Evolutionary conservation across 2,329 filamentous ascomycete genomes (phyloP).

Genomic region (Colletotrichum sansevieriae): DNA sequence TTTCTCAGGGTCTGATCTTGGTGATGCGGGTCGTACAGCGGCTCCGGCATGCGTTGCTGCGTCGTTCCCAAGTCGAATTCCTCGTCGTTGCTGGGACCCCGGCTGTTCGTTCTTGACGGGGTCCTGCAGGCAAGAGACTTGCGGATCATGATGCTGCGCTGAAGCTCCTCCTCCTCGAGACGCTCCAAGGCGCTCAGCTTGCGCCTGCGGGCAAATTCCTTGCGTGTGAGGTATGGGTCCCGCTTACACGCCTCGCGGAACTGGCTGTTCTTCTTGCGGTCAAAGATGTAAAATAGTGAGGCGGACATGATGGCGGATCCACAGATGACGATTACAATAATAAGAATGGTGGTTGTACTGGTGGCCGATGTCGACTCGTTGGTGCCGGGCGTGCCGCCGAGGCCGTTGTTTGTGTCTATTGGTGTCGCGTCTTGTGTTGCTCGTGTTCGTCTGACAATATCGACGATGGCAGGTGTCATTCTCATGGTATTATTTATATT

Average conservation of each 20-base stretch:
- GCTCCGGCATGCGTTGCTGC: slow-evolving; percentile 14
- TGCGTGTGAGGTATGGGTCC: slow-evolving; percentile 46
- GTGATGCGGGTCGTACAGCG: slow-evolving; percentile 1
- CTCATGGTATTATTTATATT: slow-evolving; percentile 32
- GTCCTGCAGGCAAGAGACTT: slow-evolving; percentile 54
- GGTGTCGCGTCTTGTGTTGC: slow-evolving; percentile 9
- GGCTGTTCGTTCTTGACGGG: slow-evolving; percentile 23
- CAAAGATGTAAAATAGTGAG: slow-evolving; percentile 43
- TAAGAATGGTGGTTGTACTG: slow-evolving; percentile 37
- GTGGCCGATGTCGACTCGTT: not conserved
- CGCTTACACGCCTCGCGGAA: slow-evolving; percentile 44
- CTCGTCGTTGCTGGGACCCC: slow-evolving; percentile 1
- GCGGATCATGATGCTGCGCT: slow-evolving; percentile 57
- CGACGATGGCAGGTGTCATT: slow-evolving; percentile 34
- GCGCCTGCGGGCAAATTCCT: slow-evolving; percentile 44
- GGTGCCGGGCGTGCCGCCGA: slow-evolving; percentile 12
- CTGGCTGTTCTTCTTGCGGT: slow-evolving; percentile 44
- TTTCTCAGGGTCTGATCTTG: not conserved
- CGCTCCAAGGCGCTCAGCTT: slow-evolving; percentile 47
- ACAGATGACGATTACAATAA: slow-evolving; percentile 46
- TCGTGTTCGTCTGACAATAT: slow-evolving; percentile 5
- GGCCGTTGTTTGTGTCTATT: slow-evolving; percentile 4
- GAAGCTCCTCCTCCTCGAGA: slow-evolving; percentile 52
- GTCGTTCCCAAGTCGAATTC: not conserved
- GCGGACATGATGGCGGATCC: slow-evolving; percentile 44